Evolutionary conservation across 768 basidiomycete species (phyloP).

Genomic region (Boletales sp.): DNA sequence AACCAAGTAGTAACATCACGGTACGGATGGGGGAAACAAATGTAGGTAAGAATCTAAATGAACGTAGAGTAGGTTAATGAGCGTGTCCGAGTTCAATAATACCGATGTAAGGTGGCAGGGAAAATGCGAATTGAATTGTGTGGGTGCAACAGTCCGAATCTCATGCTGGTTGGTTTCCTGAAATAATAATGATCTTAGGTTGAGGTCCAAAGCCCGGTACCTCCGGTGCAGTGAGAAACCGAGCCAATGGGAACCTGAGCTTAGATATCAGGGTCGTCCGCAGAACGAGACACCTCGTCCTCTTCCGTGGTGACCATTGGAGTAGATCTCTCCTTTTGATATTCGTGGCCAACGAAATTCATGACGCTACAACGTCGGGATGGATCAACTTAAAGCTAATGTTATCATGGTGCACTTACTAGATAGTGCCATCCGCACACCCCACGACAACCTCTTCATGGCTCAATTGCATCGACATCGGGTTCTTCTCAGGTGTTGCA

Average conservation of each 20-base stretch:
- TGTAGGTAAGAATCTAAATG: conserved; percentile 11
- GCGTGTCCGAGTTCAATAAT: conserved; percentile 1
- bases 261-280: conserved; percentile 15
- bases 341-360: conserved; percentile 59
- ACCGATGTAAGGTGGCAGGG: conserved; percentile 1
- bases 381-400: conserved; percentile 9
- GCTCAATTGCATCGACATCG: conserved; percentile 90
- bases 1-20: conserved; percentile 4
- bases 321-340: conserved; percentile 33
- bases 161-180: neutral
- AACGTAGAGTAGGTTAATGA: conserved; percentile 22
- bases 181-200: neutral
- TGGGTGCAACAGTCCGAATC: conserved; percentile 1
- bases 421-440: conserved; percentile 88
- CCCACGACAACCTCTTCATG: conserved; percentile 91
- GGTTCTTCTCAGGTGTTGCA: conserved; percentile 88
- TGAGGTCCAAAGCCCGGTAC: neutral
- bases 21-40: neutral
- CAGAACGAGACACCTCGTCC: conserved; percentile 10
- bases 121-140: neutral
- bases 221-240: neutral
- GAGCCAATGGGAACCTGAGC: neutral
- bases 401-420: conserved; percentile 47
- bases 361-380: conserved; percentile 41
- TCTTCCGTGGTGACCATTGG: conserved; percentile 2